These are phyloP conservation scores for Blakeslea trispora DNA, from an alignment of 371 early-diverging fungal species.

Conservation along the genomic window DNA sequence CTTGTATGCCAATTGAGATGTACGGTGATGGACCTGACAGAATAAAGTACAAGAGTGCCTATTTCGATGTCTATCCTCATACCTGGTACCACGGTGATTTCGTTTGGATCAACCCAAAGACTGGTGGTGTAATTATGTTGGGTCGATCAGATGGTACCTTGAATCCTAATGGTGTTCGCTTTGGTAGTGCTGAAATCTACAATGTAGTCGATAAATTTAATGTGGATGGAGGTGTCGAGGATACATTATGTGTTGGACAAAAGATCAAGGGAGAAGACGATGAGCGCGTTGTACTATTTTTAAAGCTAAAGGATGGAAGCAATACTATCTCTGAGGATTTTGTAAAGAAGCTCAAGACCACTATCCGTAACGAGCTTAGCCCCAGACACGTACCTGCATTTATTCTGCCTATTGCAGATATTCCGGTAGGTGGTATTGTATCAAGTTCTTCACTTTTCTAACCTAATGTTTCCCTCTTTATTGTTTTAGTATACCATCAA, in stretches of 20 bases:
- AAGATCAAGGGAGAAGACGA: slow-evolving; percentile 72
- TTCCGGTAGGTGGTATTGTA: slow-evolving; percentile 69
- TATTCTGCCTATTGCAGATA: slow-evolving; percentile 77
- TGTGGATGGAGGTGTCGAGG: slow-evolving; percentile 43
- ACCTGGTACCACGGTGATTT: slow-evolving; percentile 98
- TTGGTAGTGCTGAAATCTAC: slow-evolving; percentile 96
- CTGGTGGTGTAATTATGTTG: slow-evolving; percentile 93
- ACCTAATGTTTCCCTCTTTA: slow-evolving; percentile 5
- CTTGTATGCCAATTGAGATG: slow-evolving; percentile 94
- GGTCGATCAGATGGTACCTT: slow-evolving; percentile 96
- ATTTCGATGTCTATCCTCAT: slow-evolving; percentile 81
- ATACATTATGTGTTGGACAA: slow-evolving; percentile 82
- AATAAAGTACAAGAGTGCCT: slow-evolving; percentile 82
- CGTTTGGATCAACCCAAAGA: slow-evolving; percentile 80
- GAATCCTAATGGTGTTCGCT: slow-evolving; percentile 94
- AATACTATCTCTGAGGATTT: slow-evolving; percentile 44
- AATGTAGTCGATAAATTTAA: slow-evolving; percentile 78
- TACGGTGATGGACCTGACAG: slow-evolving; percentile 83
- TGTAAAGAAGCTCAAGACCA: slow-evolving; percentile 61
- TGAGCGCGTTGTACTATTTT: slow-evolving; percentile 91
- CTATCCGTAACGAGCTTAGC: slow-evolving; percentile 84
- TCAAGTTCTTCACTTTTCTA: neutral
- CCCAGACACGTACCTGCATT: slow-evolving; percentile 95
- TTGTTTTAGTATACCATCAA: slow-evolving; percentile 81
- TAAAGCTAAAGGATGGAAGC: slow-evolving; percentile 66